These are phyloP conservation scores for Ammopiptanthus mongolicus DNA, from an alignment of 306 rosid genomes.

Conservation along the genomic window DNA sequence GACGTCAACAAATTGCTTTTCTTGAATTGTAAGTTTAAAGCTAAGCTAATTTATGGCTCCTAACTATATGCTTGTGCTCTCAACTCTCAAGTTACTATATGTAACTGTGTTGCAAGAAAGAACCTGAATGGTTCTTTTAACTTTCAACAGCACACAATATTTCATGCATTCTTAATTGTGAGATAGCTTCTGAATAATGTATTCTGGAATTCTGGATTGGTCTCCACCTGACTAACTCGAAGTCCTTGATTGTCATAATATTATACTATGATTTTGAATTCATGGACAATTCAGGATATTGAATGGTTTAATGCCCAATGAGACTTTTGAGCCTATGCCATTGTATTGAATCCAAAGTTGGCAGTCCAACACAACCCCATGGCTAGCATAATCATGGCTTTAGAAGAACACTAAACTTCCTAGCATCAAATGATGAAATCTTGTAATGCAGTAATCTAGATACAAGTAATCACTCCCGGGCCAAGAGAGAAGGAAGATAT, in stretches of 20 bases:
- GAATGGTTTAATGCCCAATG: slow-evolving; percentile 2
- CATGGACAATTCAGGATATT: not conserved
- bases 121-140: not conserved
- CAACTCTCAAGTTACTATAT: not conserved
- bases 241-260: not conserved
- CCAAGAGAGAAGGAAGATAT: slow-evolving; percentile 1
- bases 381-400: not conserved
- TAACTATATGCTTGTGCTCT: slow-evolving; percentile 7
- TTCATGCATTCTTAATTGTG: slow-evolving; percentile 17
- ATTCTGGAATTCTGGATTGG: slow-evolving; percentile 2
- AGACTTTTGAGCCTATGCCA: not conserved
- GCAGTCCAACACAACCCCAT: not conserved
- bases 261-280: not conserved
- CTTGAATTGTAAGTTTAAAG: not conserved
- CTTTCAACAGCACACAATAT: slow-evolving; percentile 8
- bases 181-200: not conserved
- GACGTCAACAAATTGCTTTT: not conserved
- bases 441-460: slow-evolving; percentile 3
- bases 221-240: not conserved
- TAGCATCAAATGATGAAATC: slow-evolving; percentile 6
- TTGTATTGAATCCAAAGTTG: not conserved
- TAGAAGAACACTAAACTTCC: slow-evolving; percentile 9
- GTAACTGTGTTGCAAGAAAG: not conserved
- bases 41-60: not conserved
- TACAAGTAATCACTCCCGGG: not conserved